Evolutionary conservation across 805 yeast species (phyloP), one percentile per base, ranked within the genome.

Genomic region (Millerozyma miso): DNA sequence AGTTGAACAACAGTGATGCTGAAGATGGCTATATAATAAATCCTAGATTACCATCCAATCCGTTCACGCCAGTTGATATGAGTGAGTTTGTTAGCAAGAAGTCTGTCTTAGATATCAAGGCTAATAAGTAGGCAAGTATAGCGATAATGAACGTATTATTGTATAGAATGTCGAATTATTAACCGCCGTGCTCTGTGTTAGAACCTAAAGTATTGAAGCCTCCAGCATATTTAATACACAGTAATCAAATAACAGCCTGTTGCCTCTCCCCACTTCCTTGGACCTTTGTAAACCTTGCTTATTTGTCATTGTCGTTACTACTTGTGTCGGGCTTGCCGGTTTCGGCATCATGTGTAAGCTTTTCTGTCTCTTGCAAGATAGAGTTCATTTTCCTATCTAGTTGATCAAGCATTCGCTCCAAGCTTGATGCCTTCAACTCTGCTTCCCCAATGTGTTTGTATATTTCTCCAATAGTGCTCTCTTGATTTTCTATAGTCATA

Each of bases 41-140:
- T 55, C 95, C 96, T 0, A 62, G 67, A 8, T 65, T 76, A 44
- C 80, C 85, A 0, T 66, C 70, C 3, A 91, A 93, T 56, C 98
- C 98, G 17, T 88, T 89, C 54, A 63, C 68, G 2, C 62, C 60
- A 17, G 72, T 76, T 1, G 59, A 61, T 10, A 77, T 74, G 44
- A 80, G 81, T 0, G 84, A 79, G 52, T 79, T 81, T 47, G 60
- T 83, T 3, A 39, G 40, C 19, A 56, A 52, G 44, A 52, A 43
- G 16, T 54, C 54, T 23, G 39, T 52, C 18, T 14, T 43, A 5
- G 43, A 35, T 19, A 31, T 16, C 31, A 23, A 37, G 29, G 35
- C 20, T 20, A 18, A 10, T 34, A 17, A 20, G 13, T 40, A 35
- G 20, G 19, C 17, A 19, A 33, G 33, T 38, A 38, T 32, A n/a